These are phyloP conservation scores for Agaricales sp. DNA, from an alignment of 1,284 basidiomycete species.

Conservation along the genomic window DNA sequence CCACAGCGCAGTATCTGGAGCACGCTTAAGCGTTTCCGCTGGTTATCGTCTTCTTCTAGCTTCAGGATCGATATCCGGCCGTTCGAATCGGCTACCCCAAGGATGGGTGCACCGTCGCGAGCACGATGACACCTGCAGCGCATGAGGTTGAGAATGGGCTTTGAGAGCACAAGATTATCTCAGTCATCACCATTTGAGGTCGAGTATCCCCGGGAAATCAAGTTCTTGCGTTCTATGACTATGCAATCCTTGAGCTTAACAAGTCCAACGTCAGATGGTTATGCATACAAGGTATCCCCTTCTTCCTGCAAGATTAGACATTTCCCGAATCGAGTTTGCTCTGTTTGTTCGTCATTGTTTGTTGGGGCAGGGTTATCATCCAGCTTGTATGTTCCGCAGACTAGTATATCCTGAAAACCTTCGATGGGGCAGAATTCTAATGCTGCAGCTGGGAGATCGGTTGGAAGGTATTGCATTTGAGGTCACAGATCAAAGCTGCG, in stretches of 20 bases:
- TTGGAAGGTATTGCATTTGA: constrained; percentile 27
- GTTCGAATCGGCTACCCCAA: constrained; percentile 79
- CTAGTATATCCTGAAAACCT: constrained; percentile 52
- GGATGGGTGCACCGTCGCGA: constrained; percentile 28
- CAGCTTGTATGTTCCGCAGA: constrained; percentile 86
- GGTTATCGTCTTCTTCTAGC: constrained; percentile 21
- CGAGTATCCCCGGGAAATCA: constrained; percentile 75
- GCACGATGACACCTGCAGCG: constrained; percentile 48
- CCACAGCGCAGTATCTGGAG: constrained; percentile 38
- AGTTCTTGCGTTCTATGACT: constrained; percentile 43
- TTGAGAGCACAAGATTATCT: not conserved
- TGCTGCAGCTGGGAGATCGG: constrained; percentile 78
- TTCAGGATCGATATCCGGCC: constrained; percentile 60
- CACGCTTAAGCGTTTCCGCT: not conserved
- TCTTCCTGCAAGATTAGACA: constrained; percentile 58
- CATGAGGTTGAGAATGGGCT: constrained; percentile 4
- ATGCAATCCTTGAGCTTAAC: constrained; percentile 9
- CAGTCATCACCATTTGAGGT: constrained; percentile 85
- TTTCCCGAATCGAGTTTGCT: constrained; percentile 44
- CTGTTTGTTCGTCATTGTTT: constrained; percentile 12
- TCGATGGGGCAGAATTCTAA: constrained; percentile 81
- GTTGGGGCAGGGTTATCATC: constrained; percentile 23
- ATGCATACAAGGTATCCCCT: constrained; percentile 14
- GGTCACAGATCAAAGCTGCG: constrained; percentile 9
- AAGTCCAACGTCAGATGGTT: not conserved